Conservation (phyloP, 2,329 filamentous ascomycete genomes). For the Dactylellina haptotyla region DNA sequence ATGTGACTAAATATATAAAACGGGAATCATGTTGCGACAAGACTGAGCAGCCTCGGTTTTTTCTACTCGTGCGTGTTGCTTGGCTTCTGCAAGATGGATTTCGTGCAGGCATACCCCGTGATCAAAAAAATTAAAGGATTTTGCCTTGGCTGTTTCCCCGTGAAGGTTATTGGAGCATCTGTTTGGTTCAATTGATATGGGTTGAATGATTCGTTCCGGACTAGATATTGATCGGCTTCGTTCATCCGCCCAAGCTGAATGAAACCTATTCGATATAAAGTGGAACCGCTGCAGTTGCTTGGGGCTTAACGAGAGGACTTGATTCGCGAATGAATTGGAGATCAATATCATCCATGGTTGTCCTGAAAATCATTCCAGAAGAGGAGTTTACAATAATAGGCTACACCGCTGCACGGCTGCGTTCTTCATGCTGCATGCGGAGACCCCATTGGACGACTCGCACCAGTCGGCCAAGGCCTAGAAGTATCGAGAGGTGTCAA, state of each 20-base stretch:
- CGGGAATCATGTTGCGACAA: conserved; percentile 34
- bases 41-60: conserved; percentile 39
- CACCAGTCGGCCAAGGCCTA: conserved; percentile 6
- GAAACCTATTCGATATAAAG: neutral
- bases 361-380: conserved; percentile 41
- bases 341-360: conserved; percentile 10
- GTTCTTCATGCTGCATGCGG: conserved; percentile 18
- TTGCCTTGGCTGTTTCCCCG: too few relatives aligned
- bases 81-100: neutral
- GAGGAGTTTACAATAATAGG: conserved; percentile 19
- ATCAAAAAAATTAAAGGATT: neutral
- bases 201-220: neutral
- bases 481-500: conserved; percentile 7
- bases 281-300: neutral
- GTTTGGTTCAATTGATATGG: too few relatives aligned
- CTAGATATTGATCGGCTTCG: neutral
- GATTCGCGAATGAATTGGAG: conserved; percentile 9
- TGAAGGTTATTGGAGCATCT: too few relatives aligned
- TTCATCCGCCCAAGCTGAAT: neutral
- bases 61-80: conserved; percentile 1
- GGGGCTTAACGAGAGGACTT: neutral
- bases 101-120: neutral
- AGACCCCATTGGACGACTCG: neutral
- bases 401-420: conserved; percentile 10
- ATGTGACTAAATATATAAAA: conserved; percentile 33